Base-by-base conservation (phyloP, 2,329 filamentous ascomycete genomes). In the Phialophora chinensis region DNA sequence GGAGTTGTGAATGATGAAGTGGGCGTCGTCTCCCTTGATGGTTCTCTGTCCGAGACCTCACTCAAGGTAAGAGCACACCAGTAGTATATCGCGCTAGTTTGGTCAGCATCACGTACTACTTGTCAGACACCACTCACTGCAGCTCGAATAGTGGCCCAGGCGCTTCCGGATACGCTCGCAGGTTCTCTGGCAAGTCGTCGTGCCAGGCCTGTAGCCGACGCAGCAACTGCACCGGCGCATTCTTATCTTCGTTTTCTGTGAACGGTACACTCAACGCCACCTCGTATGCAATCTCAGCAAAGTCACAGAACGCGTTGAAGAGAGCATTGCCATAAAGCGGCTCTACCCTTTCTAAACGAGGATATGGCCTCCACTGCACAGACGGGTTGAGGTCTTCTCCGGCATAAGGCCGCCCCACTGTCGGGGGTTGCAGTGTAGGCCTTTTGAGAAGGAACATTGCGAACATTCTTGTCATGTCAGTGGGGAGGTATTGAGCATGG, bases 241-340 rank as follows among this genome's bases (percentile, higher is more conserved):
- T 52, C 25, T 14, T 42, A 47, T 60, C 42, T 23, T 20, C n/a
- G 17, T 20, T 25, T 8, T 20, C 5, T 8, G 27, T 50, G 17
- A 60, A 60, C 12, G 57, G 27, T 27, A 60, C 57, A 14, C 57
- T 60, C 29, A 60, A 60, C 11, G 57, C 57, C 33, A 60, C 57
- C 44, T 50, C 57, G 42, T 60, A 60, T 35, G 57, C 57, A 14
- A 60, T 60, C 29, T 60, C 57, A n/a, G 57, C 57, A 44, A 60
- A 60, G 57, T 60, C 57, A 35, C 57, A 60, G 31, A 52, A 50
- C 1, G 57, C 57, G 20, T 60, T 35, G 23, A 60, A 44, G 8
- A 60, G 27, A 5, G 42, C 17, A 14, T 60, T 47, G 29, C 57
- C 57, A 23, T 60, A 60, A 11, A 60, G 44, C 14, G 27, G 42